Base-by-base conservation (phyloP, 805 yeast species). In the Debaryomyces hansenii region DNA sequence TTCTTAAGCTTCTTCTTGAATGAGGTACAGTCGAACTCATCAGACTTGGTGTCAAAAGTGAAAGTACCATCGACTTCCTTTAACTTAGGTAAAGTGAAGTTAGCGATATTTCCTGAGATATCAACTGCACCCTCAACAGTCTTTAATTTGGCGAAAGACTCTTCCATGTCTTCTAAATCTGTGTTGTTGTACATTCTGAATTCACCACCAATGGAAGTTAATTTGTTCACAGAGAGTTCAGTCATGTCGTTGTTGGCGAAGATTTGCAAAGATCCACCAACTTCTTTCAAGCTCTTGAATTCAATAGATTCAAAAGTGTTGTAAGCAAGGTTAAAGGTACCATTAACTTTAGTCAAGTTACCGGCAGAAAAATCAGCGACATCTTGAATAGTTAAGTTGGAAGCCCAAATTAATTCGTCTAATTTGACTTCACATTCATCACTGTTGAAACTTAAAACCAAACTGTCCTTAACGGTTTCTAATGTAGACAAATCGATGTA, bases 331-430 rank as follows among this genome's bases (percentile, higher is more conserved):
- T 62, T 55, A 36, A 70, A 61, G 21, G 77, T 59, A 40, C 77
- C 77, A 58, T 72, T 72, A 43, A 71, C 73, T 33, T 62, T 49
- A 40, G 69, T 54, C 59, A 72, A 66, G 59, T 63, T 61, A 21
- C 56, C 37, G 44, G 63, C 66, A 39, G 62, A 56, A 28, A 72
- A 48, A n/a, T 56, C 54, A 21, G 59, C 55, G 34, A 64, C 68
- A 54, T 72, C 77, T 58, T 72, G 77, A 41, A 72, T 53, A 46
- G 76, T 72, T 57, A 72, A 64, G 63, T 72, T 72, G 37, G 75
- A 64, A 32, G 77, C 74, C 71, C 72, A 69, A 37, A 51, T 41
- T 59, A 72, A 69, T 48, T 56, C 50, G 48, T 69, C 68, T 55
- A 72, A 61, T 37, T 51, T 59, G 45, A 69, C 57, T 28, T 57